These are phyloP conservation scores for Ilex paraguariensis DNA, from an alignment of 305 asterid genomes.

Conservation along the genomic window DNA sequence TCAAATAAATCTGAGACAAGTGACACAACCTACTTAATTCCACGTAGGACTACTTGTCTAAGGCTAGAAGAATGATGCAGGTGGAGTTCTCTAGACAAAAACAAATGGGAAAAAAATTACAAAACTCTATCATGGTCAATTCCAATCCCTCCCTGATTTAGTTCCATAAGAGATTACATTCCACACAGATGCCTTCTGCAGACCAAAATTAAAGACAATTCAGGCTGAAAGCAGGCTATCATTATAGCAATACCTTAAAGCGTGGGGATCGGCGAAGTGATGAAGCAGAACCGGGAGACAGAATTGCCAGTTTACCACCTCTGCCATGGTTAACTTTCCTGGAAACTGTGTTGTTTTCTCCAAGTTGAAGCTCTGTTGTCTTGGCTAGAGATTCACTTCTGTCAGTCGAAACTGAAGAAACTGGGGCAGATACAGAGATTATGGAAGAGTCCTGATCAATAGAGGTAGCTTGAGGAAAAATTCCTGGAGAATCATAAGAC, in stretches of 20 bases:
- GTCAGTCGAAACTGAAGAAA: slow-evolving; percentile 57
- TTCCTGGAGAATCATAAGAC: slow-evolving; percentile 34
- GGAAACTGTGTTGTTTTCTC: slow-evolving; percentile 29
- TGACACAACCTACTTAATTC: no score
- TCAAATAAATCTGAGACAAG: no score
- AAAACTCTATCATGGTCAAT: no score
- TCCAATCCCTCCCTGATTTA: no score
- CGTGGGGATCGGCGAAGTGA: slow-evolving; percentile 67
- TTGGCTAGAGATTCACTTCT: slow-evolving; percentile 40
- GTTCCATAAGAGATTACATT: no score
- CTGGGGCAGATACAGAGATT: slow-evolving; percentile 53
- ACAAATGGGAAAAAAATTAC: no score
- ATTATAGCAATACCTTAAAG: slow-evolving; percentile 41
- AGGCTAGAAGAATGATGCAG: no score
- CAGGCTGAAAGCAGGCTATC: background rate
- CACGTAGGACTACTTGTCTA: no score
- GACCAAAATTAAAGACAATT: no score
- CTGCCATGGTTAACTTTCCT: slow-evolving; percentile 36
- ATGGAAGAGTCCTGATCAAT: slow-evolving; percentile 39
- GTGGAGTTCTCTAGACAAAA: no score
- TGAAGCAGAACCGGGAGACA: slow-evolving; percentile 60
- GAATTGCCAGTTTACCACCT: slow-evolving; percentile 24
- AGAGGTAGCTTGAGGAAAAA: slow-evolving; percentile 26
- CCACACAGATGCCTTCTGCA: no score
- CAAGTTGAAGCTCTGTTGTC: slow-evolving; percentile 33